Conservation (phyloP, 441 rosid species). For the Geranium incanum region DNA sequence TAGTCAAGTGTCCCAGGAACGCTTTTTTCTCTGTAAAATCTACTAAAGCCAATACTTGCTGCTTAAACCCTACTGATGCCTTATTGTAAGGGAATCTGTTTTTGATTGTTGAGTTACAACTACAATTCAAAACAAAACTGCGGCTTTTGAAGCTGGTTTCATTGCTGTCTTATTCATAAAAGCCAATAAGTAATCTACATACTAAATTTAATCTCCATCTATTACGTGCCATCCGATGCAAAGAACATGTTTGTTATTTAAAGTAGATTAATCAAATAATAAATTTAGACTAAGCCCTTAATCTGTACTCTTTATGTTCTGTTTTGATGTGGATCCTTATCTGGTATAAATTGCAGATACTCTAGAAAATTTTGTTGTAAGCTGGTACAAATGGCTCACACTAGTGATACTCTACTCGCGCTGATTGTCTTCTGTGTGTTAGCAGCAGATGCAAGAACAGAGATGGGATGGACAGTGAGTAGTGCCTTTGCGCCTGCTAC, state of each 20-base stretch:
- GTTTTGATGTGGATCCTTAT: conserved; percentile 7
- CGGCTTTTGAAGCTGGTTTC: not conserved
- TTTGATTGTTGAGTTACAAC: not conserved
- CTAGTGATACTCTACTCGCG: conserved; percentile 12
- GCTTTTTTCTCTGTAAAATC: too few relatives aligned
- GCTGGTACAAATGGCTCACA: conserved; percentile 23
- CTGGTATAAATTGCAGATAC: conserved; percentile 18
- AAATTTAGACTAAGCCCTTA: not conserved
- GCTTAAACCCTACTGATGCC: not conserved
- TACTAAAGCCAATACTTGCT: too few relatives aligned
- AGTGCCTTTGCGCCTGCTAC: conserved; percentile 11
- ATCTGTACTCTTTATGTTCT: not conserved
- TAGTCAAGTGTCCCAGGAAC: too few relatives aligned
- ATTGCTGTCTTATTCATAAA: not conserved
- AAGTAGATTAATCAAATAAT: not conserved
- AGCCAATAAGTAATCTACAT: not conserved
- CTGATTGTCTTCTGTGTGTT: conserved; percentile 17
- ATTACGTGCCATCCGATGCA: not conserved
- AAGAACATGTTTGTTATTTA: not conserved
- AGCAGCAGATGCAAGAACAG: conserved; percentile 22
- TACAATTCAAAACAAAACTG: not conserved
- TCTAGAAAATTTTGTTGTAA: conserved; percentile 3
- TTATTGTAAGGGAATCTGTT: not conserved
- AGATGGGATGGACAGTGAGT: conserved; percentile 11
- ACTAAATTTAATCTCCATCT: too few relatives aligned